Percentiles rank a stretch among this genome's conserved stretches.
phyloP scores from a whole-genome alignment of 768 basidiomycete species.

The Pleurotus giganteus region DNA sequence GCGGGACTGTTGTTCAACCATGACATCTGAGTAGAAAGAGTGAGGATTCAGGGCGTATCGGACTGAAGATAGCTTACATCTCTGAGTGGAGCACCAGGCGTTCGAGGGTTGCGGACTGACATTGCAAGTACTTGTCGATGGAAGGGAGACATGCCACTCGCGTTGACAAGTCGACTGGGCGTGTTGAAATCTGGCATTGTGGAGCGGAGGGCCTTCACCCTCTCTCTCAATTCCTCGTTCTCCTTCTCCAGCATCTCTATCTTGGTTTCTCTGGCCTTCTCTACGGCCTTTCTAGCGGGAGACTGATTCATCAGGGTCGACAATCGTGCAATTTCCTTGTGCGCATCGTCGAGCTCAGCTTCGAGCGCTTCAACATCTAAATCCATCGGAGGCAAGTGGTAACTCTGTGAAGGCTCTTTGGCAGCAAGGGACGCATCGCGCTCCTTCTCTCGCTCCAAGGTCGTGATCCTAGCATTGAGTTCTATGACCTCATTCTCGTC shows the following conservation, averaged over 20 bases:
- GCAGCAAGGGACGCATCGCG: background rate
- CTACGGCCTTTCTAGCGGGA: conserved; percentile 74
- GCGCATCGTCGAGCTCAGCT: conserved; percentile 71
- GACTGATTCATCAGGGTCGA: conserved; percentile 67
- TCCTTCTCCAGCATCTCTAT: conserved; percentile 76
- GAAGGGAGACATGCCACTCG: conserved; percentile 70
- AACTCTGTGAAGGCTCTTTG: conserved; percentile 19
- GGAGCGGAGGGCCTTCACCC: conserved; percentile 57
- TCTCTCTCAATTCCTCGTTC: conserved; percentile 72
- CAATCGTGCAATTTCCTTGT: conserved; percentile 72
- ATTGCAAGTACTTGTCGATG: conserved; percentile 69
- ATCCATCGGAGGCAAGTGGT: conserved; percentile 35
- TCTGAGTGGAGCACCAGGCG: conserved; percentile 74
- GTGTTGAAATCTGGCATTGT: conserved; percentile 52
- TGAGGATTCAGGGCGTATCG: conserved; percentile 5
- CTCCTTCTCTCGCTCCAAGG: conserved; percentile 56
- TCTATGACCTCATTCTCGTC: conserved; percentile 55
- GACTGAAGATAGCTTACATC: conserved; percentile 52
- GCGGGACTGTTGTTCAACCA: conserved; percentile 65
- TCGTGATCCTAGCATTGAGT: conserved; percentile 47
- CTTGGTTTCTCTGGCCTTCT: conserved; percentile 71
- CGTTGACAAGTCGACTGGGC: conserved; percentile 53
- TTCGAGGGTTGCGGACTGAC: conserved; percentile 68
- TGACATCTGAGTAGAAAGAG: conserved; percentile 49
- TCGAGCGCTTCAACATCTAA: conserved; percentile 68